Conservation (phyloP, 116 monocot species). For the Phalaenopsis hybrid region DNA sequence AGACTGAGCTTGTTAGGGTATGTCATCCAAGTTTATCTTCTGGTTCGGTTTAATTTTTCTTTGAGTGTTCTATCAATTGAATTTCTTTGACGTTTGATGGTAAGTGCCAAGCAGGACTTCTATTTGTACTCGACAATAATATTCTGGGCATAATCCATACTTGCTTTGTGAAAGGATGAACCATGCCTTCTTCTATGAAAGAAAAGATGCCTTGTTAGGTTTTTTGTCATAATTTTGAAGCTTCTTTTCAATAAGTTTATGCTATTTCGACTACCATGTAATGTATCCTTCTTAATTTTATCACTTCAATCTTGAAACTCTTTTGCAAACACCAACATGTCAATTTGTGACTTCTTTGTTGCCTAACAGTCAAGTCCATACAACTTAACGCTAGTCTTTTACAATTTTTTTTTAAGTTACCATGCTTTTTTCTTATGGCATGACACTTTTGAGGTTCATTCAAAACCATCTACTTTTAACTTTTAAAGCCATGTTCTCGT, state of each 20-base stretch:
- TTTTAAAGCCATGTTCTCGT: neutral
- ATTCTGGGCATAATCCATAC: neutral
- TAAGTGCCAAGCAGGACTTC: neutral
- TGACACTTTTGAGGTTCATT: no score
- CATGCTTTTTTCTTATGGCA: no score
- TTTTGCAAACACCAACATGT: neutral
- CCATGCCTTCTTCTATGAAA: neutral
- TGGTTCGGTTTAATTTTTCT: neutral
- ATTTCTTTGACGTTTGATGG: neutral
- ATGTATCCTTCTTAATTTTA: neutral
- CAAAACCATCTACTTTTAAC: neutral
- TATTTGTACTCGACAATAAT: neutral
- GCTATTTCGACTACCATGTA: neutral
- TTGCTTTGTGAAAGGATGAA: neutral
- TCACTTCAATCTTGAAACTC: neutral
- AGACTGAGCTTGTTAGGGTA: constrained; percentile 80
- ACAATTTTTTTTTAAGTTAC: neutral
- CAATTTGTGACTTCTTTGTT: no score
- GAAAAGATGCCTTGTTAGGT: neutral
- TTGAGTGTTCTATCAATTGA: neutral
- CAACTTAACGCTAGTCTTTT: neutral
- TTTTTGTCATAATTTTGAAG: neutral
- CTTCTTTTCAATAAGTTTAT: neutral
- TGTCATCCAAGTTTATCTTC: neutral
- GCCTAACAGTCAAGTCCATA: neutral